Percentiles rank a stretch among this genome's conserved stretches.
phyloP scores from a whole-genome alignment of 208 protist genomes.

The Leishmania lainsoni region DNA sequence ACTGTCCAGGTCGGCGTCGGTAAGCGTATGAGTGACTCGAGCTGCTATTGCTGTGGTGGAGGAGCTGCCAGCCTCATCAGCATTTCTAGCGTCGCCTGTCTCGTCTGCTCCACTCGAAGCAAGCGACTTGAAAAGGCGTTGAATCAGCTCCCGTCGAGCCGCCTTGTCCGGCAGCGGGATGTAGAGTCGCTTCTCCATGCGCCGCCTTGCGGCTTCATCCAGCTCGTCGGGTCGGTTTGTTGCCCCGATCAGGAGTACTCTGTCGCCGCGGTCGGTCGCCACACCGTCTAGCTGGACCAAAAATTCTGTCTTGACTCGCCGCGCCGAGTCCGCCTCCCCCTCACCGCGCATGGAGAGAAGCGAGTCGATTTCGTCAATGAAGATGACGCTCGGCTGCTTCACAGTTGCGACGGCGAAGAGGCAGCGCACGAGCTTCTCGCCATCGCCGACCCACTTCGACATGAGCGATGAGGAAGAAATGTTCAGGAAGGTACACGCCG shows the following conservation, averaged over 20 bases:
- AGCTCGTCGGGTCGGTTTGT: conserved; percentile 92
- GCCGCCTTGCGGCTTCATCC: conserved; percentile 85
- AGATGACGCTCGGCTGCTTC: conserved; percentile 89
- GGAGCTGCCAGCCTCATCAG: neutral
- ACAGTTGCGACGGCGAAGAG: conserved; percentile 90
- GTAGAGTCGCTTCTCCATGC: conserved; percentile 92
- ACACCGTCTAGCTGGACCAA: conserved; percentile 96
- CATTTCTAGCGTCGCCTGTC: neutral
- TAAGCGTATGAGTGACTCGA: conserved; percentile 35
- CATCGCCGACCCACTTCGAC: conserved; percentile 92
- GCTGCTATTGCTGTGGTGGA: neutral
- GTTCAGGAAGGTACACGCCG: conserved; percentile 86
- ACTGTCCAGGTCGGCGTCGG: conserved; percentile 38
- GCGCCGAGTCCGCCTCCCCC: conserved; percentile 81
- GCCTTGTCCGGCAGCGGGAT: conserved; percentile 84
- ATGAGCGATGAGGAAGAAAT: conserved; percentile 89
- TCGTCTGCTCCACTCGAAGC: conserved; percentile 5
- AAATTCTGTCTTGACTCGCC: conserved; percentile 99
- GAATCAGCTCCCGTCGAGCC: conserved; percentile 60
- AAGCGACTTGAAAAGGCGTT: conserved; percentile 62
- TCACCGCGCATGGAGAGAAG: conserved; percentile 84
- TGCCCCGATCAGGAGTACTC: conserved; percentile 90
- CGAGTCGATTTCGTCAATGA: conserved; percentile 96
- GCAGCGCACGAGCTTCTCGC: conserved; percentile 90
- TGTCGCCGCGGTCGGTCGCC: conserved; percentile 65